Evolutionary conservation across 1,284 basidiomycete species (phyloP).

Genomic region (Fomitopsis betulina): DNA sequence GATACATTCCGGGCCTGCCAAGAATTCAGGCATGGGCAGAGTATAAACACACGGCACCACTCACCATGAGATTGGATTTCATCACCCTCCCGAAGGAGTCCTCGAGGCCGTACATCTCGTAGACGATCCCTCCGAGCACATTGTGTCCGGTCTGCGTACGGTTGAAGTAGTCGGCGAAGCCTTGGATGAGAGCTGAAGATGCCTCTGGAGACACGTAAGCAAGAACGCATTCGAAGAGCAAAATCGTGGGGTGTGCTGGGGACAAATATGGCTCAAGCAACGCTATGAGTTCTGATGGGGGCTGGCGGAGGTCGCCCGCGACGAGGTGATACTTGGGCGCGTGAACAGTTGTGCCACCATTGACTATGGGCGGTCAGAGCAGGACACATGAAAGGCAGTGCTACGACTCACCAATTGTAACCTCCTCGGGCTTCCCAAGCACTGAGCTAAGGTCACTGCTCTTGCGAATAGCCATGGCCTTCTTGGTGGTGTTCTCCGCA

Average conservation of each 20-base stretch:
- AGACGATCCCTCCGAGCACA: conserved; percentile 60
- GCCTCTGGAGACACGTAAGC: conserved; percentile 76
- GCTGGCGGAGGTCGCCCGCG: conserved; percentile 67
- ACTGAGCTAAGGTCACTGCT: conserved; percentile 53
- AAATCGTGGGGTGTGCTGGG: conserved; percentile 67
- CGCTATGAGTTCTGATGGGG: conserved; percentile 40
- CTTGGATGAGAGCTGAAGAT: conserved; percentile 60
- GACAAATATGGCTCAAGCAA: conserved; percentile 47
- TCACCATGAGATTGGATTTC: conserved; percentile 78
- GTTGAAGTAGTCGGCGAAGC: conserved; percentile 66
- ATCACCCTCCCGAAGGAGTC: conserved; percentile 88
- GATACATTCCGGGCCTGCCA: conserved; percentile 66
- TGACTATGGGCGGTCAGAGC: conserved; percentile 31
- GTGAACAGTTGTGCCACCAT: conserved; percentile 67
- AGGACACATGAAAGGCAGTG: not conserved
- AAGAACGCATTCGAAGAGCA: conserved; percentile 89
- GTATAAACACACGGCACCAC: conserved; percentile 5
- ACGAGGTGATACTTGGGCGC: conserved; percentile 71
- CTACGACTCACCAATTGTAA: conserved; percentile 36
- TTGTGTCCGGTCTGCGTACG: conserved; percentile 7
- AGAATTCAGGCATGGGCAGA: not conserved
- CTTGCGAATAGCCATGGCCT: conserved; percentile 79
- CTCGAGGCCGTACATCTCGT: conserved; percentile 87
- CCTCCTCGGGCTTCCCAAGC: conserved; percentile 45
- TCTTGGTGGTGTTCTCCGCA: conserved; percentile 75